Percentiles rank a stretch among this genome's conserved stretches.
These are phyloP conservation scores for Ilex paraguariensis DNA, from an alignment of 305 asterid genomes.

Conservation along the genomic window DNA sequence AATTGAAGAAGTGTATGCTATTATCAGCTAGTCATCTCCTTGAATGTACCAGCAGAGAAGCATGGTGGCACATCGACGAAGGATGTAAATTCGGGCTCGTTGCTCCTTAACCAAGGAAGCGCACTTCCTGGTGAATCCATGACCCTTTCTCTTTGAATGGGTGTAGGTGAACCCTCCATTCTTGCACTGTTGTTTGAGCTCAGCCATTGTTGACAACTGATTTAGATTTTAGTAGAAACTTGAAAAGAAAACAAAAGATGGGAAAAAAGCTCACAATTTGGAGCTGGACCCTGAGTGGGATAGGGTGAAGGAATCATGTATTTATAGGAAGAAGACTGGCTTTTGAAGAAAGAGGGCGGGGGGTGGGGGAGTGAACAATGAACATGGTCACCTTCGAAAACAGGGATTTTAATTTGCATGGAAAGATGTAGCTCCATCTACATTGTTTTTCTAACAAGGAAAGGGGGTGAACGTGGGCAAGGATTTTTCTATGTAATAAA, in stretches of 20 bases:
- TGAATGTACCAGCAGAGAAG: slow-evolving; percentile 82
- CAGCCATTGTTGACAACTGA: slow-evolving; percentile 31
- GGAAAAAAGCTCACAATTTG: slow-evolving; percentile 58
- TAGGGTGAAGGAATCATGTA: slow-evolving; percentile 19
- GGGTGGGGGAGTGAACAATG: slow-evolving; percentile 10
- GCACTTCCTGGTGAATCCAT: slow-evolving; percentile 68
- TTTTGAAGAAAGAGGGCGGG: not conserved
- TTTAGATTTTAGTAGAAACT: not conserved
- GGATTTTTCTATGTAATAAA: slow-evolving; percentile 5
- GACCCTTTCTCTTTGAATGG: slow-evolving; percentile 32
- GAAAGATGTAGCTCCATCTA: slow-evolving; percentile 20
- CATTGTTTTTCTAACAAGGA: slow-evolving; percentile 6
- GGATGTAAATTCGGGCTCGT: slow-evolving; percentile 69
- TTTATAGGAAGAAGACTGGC: slow-evolving; percentile 35
- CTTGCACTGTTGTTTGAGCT: slow-evolving; percentile 27
- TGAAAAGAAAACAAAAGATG: slow-evolving; percentile 12
- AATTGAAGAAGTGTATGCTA: too few species aligned
- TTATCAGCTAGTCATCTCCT: slow-evolving; percentile 48
- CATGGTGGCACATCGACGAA: slow-evolving; percentile 94
- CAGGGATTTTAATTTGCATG: slow-evolving; percentile 46
- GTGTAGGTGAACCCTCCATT: slow-evolving; percentile 1
- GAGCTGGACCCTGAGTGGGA: slow-evolving; percentile 71
- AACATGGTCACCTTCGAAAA: slow-evolving; percentile 47
- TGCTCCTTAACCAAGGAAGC: slow-evolving; percentile 72
- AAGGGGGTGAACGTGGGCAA: slow-evolving; percentile 24